Evolutionary conservation across 768 basidiomycete genomes (phyloP), one percentile per base, ranked within the genome.

Genomic region (Russula sp.): DNA sequence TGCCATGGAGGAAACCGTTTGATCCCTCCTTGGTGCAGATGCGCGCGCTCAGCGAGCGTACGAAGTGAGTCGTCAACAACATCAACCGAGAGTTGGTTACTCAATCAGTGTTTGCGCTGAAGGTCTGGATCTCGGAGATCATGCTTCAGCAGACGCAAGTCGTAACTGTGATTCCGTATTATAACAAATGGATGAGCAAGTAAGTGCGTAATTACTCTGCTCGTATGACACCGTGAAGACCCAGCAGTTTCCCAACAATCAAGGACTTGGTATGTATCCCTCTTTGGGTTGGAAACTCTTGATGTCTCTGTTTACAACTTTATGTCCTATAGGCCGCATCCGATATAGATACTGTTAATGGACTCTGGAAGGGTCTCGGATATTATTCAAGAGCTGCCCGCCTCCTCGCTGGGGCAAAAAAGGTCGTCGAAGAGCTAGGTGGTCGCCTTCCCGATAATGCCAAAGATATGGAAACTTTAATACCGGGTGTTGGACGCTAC

Each of bases 121-220:
- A 90, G 90, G 89, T 93, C 28, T 92, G 91, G 90, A 81, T 94
- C 26, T 91, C 88, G 16, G 93, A 98, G 76, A 87, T 97, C 62
- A 97, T 97, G 95, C 80, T 95, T 2, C 95, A 98, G 74, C 95
- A 98, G 75, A 98, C 95, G 0, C 94, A 96, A 73, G 94, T 97
- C 38, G 81, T 76, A 5, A 94, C 93, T 1, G 94, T 96, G n/a
- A 93, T 95, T 69, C 90, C 90, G 1, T 98, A 97, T 75, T 98
- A 92, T 74, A 86, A 84, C 58, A 81, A 82, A 26, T 98, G 94
- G 94, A 91, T 95, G 81, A 77, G 79, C 69, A 87, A 80, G 90
- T 91, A 66, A 64, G 83, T 77, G 24, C 24, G 46, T 44, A 46
- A 8, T 62, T 20, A 66, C 42, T 48, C 4, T 32, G 13, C 55